These are phyloP conservation scores for Scenedesmus sp. DNA, from an alignment of 163 green algal genomes.

Conservation along the genomic window DNA sequence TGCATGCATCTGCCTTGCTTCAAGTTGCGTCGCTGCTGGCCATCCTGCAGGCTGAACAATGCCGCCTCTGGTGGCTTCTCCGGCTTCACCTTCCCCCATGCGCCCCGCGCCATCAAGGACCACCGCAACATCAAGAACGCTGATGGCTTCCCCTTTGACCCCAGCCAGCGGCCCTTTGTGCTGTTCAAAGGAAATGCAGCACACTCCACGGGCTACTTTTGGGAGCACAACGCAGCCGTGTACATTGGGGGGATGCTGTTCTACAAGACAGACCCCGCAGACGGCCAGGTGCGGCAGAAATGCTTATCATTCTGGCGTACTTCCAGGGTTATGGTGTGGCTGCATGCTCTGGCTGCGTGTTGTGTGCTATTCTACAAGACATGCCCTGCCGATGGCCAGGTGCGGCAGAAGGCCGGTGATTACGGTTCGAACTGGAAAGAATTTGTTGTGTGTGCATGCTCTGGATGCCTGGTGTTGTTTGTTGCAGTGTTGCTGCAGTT, in stretches of 20 bases:
- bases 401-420: too few relatives aligned
- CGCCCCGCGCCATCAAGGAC: conserved; percentile 62
- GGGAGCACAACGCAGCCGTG: conserved; percentile 54
- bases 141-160: conserved; percentile 24
- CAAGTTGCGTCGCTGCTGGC: too few relatives aligned
- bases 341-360: too few relatives aligned
- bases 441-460: too few relatives aligned
- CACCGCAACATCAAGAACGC: conserved; percentile 22
- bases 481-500: too few relatives aligned
- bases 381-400: neutral
- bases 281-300: neutral
- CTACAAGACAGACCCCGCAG: conserved; percentile 31
- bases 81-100: conserved; percentile 75
- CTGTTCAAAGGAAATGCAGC: conserved; percentile 73
- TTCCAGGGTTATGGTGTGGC: too few relatives aligned
- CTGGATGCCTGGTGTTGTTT: too few relatives aligned
- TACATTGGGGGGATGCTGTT: conserved; percentile 74
- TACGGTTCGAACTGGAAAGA: too few relatives aligned
- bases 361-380: conserved; percentile 43
- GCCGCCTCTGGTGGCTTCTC: conserved; percentile 75
- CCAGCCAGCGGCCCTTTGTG: conserved; percentile 56
- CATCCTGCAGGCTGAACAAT: conserved; percentile 58
- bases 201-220: conserved; percentile 66
- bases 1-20: too few relatives aligned
- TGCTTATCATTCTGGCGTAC: too few relatives aligned